A percentile compares a stretch with the other conserved stretches of the same genome.
These are phyloP conservation scores for Phytophthora boehmeriae DNA, from an alignment of 352 stramenopile species.

Conservation along the genomic window DNA sequence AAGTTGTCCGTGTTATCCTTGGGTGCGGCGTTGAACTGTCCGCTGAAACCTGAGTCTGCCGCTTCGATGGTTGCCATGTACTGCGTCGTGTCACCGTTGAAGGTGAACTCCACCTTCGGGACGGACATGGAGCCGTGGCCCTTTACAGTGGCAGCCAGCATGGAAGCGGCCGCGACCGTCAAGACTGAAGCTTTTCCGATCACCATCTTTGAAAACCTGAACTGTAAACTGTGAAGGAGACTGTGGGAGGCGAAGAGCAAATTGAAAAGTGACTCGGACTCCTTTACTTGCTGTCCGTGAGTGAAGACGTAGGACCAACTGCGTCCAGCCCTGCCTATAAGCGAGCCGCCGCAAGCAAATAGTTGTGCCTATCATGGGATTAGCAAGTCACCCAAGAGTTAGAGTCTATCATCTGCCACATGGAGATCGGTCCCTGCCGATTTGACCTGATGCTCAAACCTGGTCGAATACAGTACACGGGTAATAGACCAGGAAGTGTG, in stretches of 20 bases:
- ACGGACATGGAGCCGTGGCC: slow-evolving; percentile 32
- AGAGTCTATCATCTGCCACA: not conserved
- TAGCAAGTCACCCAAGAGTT: slow-evolving; percentile 9
- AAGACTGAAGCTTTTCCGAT: slow-evolving; percentile 19
- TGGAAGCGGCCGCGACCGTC: slow-evolving; percentile 14
- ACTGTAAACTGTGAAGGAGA: slow-evolving; percentile 17
- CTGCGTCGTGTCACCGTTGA: slow-evolving; percentile 28
- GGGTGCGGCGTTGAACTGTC: slow-evolving; percentile 14
- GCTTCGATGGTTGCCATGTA: slow-evolving; percentile 30
- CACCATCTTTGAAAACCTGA: slow-evolving; percentile 28
- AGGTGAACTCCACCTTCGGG: slow-evolving; percentile 30
- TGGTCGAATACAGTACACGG: too few species aligned
- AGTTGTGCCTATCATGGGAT: slow-evolving; percentile 21
- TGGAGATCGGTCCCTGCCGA: slow-evolving; percentile 14
- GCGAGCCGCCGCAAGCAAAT: slow-evolving; percentile 3
- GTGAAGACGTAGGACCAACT: slow-evolving; percentile 6
- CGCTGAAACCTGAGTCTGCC: slow-evolving; percentile 29
- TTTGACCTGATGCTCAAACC: slow-evolving; percentile 6
- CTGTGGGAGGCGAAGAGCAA: slow-evolving; percentile 18
- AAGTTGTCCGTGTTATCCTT: slow-evolving; percentile 29
- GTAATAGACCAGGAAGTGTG: too few species aligned
- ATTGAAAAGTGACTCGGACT: slow-evolving; percentile 22
- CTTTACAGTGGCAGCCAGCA: slow-evolving; percentile 25
- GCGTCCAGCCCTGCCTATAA: slow-evolving; percentile 9
- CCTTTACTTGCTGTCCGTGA: slow-evolving; percentile 13